A percentile compares a stretch with the other conserved stretches of the same genome.
Evolutionary conservation across 768 basidiomycete species (phyloP).

Genomic region (Multifurca ochricompacta): DNA sequence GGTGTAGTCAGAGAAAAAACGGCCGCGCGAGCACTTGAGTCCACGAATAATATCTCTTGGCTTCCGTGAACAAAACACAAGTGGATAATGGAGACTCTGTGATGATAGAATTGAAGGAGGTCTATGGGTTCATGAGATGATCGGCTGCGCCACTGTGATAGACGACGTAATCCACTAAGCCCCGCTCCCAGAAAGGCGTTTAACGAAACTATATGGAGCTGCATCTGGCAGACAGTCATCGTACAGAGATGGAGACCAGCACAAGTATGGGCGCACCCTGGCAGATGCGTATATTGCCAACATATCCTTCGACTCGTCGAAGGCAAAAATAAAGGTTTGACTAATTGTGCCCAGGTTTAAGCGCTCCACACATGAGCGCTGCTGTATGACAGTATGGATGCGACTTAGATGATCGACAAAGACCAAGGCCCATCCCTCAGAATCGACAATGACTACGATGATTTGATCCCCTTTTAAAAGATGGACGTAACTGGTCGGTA

Average conservation of each 20-base stretch:
- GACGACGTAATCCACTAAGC: too few relatives aligned
- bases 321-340: conserved; percentile 37
- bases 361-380: background rate
- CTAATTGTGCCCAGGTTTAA: conserved; percentile 44
- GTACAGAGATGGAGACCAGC: too few relatives aligned
- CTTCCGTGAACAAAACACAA: conserved; percentile 41
- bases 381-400: conserved; percentile 2
- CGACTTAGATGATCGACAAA: conserved; percentile 6
- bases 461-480: conserved; percentile 14
- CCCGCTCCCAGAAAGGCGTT: conserved; percentile 36
- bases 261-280: conserved; percentile 29
- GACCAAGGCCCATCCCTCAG: conserved; percentile 6
- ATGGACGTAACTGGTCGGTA: conserved; percentile 5
- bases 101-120: conserved; percentile 37
- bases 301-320: conserved; percentile 47
- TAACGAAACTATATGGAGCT: conserved; percentile 40
- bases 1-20: conserved; percentile 47
- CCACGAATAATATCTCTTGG: conserved; percentile 48
- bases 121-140: too few relatives aligned
- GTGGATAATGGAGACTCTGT: conserved; percentile 25
- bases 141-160: too few relatives aligned
- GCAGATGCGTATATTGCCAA: conserved; percentile 38
- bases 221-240: conserved; percentile 21
- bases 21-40: conserved; percentile 35
- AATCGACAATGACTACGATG: conserved; percentile 9